phyloP scores from a whole-genome alignment of 2,329 filamentous ascomycete species.

The Penicillium sp. region DNA sequence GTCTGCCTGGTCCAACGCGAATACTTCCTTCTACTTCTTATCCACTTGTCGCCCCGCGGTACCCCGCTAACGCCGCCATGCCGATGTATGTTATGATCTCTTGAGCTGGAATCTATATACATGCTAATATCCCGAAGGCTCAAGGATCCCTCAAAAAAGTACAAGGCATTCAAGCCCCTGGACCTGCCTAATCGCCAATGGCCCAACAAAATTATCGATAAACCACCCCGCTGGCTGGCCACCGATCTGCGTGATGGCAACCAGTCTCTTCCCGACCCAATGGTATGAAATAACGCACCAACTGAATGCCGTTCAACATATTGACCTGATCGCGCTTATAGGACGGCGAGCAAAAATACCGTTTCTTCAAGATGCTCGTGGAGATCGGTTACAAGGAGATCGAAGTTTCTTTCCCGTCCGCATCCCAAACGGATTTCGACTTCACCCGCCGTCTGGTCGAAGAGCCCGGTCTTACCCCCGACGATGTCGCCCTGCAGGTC shows the following conservation, averaged over 20 bases:
- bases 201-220: slow-evolving; percentile 76
- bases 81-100: slow-evolving; percentile 34
- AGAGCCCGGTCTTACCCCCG: slow-evolving; percentile 75
- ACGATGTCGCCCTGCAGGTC: slow-evolving; percentile 89
- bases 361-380: slow-evolving; percentile 90
- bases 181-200: slow-evolving; percentile 60
- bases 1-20: slow-evolving; percentile 1
- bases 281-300: slow-evolving; percentile 56
- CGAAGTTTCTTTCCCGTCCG: slow-evolving; percentile 91
- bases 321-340: slow-evolving; percentile 35
- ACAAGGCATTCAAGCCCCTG: slow-evolving; percentile 46
- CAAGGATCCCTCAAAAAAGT: slow-evolving; percentile 49
- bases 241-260: slow-evolving; percentile 90
- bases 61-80: slow-evolving; percentile 32
- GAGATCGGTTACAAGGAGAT: slow-evolving; percentile 97
- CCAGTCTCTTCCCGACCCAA: slow-evolving; percentile 87
- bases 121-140: slow-evolving; percentile 36
- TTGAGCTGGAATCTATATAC: not conserved
- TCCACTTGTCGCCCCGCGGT: slow-evolving; percentile 21
- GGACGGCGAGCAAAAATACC: slow-evolving; percentile 93
- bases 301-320: not conserved
- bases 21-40: slow-evolving; percentile 12
- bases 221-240: slow-evolving; percentile 84
- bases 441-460: slow-evolving; percentile 85
- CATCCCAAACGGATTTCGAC: slow-evolving; percentile 92